Evolutionary conservation across 441 rosid genomes (phyloP).

Genomic region (Capsella rubella): DNA sequence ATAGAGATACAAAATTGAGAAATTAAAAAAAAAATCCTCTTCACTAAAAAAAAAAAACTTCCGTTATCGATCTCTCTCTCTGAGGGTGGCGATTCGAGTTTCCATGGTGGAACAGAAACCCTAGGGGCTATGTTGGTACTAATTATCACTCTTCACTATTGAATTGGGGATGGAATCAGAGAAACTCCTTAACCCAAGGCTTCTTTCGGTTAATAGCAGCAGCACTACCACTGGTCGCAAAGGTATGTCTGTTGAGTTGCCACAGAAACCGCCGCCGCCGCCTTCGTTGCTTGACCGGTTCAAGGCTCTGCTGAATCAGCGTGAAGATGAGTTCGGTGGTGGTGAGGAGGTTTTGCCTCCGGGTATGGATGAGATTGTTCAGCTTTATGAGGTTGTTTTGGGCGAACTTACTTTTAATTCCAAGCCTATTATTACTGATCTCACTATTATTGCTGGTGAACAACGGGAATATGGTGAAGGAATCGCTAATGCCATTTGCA

Average conservation of each 20-base stretch:
- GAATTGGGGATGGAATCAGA: constrained; percentile 42
- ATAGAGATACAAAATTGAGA: constrained; percentile 20
- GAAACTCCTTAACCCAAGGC: constrained; percentile 43
- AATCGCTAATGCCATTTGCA: constrained; percentile 88
- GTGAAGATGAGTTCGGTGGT: constrained; percentile 44
- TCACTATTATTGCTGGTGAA: constrained; percentile 95
- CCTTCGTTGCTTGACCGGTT: constrained; percentile 43
- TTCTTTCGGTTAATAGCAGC: constrained; percentile 32
- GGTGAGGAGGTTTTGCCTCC: constrained; percentile 49
- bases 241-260: constrained; percentile 43
- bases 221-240: constrained; percentile 20
- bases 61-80: constrained; percentile 26
- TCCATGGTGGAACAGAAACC: constrained; percentile 47
- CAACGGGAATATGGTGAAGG: constrained; percentile 81
- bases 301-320: constrained; percentile 45
- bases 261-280: constrained; percentile 48
- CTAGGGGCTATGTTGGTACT: constrained; percentile 40
- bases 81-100: constrained; percentile 40
- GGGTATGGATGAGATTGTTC: constrained; percentile 66
- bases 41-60: constrained; percentile 34
- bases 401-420: constrained; percentile 86
- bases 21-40: constrained; percentile 18
- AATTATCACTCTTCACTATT: constrained; percentile 28
- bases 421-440: constrained; percentile 96
- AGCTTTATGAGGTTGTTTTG: constrained; percentile 69